Evolutionary conservation across 1,284 basidiomycete species (phyloP), one percentile per base, ranked within the genome.

Genomic region (Exobasidium rhododendri): DNA sequence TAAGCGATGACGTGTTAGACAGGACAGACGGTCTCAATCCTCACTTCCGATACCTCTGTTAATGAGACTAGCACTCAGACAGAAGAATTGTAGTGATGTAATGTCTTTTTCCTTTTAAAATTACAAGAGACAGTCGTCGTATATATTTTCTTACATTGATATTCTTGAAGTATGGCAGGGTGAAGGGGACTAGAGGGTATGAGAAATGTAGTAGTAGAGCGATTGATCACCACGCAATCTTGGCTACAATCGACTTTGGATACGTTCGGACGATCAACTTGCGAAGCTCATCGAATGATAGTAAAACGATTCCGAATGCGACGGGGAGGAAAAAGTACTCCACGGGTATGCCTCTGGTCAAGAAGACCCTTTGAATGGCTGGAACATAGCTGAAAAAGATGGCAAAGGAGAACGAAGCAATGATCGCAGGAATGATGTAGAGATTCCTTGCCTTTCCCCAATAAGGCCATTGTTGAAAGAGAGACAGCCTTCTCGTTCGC

Each of bases 251-350:
- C 50, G 64, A 61, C 52, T 70, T 68, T 22, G 78, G 78, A 58
- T 66, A 75, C 10, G 53, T 61, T 30, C 78, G 68, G 24, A 79
- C 70, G 26, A 67, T 40, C 6, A 64, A 59, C 62, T 81, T 81
- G 30, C 80, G 61, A 3, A 63, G 26, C 61, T 81, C 80, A 57
- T 81, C 80, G 54, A 79, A 58, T 67, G 75, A 44, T 40, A 83
- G 66, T 20, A 83, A 53, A n/a, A 66, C 77, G 44, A 80, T 49
- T 3, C 74, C 82, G 50, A 82, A 81, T 0, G 82, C 75, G 30
- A 85, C 73, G 0, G 84, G 84, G 10, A 85, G 68, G 73, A 84
- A 83, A 71, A 82, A 83, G 73, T 82, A 78, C 67, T 86, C 83
- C 40, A 82, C 84, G 0, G 82, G 81, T 29, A 87, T 83, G 11